Evolutionary conservation across 306 rosid genomes (phyloP), one percentile per base, ranked within the genome.

Genomic region (Cyamopsis tetragonoloba): DNA sequence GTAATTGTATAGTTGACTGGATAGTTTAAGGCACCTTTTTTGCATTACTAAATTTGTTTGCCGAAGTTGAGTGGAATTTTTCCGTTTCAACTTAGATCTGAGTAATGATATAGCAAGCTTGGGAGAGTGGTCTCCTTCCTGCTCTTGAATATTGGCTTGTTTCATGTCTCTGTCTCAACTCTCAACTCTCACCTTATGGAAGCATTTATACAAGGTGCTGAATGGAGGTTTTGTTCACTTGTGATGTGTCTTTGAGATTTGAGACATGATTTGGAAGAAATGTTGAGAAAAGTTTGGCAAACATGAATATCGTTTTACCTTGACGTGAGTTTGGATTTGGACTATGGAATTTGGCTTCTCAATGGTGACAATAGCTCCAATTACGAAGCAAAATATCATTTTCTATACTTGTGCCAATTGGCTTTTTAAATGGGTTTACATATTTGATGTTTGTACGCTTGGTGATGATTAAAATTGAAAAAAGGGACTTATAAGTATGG

Each of bases 1-100:
- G 44, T 17, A 41, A 42, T 14, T 10, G 5, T 26, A 10, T 66
- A 7, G 34, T 48, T 2, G 14, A 48, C 9, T 20, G 47, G 47
- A 24, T 31, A 3, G 35, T 31, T 32, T 49, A 12, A 19, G 60
- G 23, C 47, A 47, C 12, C 6, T 4, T 19, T 65, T 65, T 47
- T 65, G 17, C 18, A 2, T 7, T 46, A 17, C 3, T 19, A 2
- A 8, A 2, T 56, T 30, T 30, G 10, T 56, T 30, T 65, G 30
- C 14, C 46, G 68, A 34, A 42, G 41, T 38, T 75, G 69, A 56
- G 30, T 63, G 24, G 56, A 30, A 44, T 37, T 35, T 63, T 11
- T 61, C 20, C 49, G 41, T 47, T 32, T 38, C 42, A 41, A 24
- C 8, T n/a, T n/a, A n/a, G n/a, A n/a, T n/a, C n/a, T 37, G 44